Evolutionary conservation across 805 yeast species (phyloP).

Genomic region (Saccharomycopsis guyanensis): DNA sequence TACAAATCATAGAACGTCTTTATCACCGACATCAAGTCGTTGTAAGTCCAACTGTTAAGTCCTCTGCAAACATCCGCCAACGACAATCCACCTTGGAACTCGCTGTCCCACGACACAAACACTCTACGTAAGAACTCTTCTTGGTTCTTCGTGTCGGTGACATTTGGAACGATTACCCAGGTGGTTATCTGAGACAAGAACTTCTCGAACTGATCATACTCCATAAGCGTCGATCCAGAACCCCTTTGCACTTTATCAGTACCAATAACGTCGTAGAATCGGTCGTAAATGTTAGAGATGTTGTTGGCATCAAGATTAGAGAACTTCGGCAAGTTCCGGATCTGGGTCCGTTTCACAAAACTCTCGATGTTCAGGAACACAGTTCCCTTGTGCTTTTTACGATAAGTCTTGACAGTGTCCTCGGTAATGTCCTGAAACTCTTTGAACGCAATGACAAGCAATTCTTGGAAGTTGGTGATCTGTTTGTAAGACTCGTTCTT

Average conservation of each 20-base stretch:
- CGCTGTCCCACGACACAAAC: conserved; percentile 66
- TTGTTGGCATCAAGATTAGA: conserved; percentile 50
- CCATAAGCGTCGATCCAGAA: conserved; percentile 55
- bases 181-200: conserved; percentile 77
- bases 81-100: conserved; percentile 45
- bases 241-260: conserved; percentile 39
- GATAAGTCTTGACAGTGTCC: conserved; percentile 56
- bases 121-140: conserved; percentile 52
- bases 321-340: conserved; percentile 76
- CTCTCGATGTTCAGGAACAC: conserved; percentile 82
- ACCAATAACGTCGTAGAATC: conserved; percentile 71
- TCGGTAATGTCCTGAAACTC: conserved; percentile 82
- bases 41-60: conserved; percentile 56
- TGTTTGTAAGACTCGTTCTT: conserved; percentile 53
- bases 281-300: conserved; percentile 70
- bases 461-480: conserved; percentile 80
- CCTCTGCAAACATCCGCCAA: conserved; percentile 69
- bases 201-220: conserved; percentile 56
- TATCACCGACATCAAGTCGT: conserved; percentile 71
- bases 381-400: conserved; percentile 63
- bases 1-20: conserved; percentile 74
- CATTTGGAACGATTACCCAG: conserved; percentile 47
- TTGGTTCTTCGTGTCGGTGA: conserved; percentile 32
- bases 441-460: conserved; percentile 84
- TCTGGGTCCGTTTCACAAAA: conserved; percentile 86